Conservation (phyloP, 202 grass and related monocot genomes). For the Carex arenaria region DNA sequence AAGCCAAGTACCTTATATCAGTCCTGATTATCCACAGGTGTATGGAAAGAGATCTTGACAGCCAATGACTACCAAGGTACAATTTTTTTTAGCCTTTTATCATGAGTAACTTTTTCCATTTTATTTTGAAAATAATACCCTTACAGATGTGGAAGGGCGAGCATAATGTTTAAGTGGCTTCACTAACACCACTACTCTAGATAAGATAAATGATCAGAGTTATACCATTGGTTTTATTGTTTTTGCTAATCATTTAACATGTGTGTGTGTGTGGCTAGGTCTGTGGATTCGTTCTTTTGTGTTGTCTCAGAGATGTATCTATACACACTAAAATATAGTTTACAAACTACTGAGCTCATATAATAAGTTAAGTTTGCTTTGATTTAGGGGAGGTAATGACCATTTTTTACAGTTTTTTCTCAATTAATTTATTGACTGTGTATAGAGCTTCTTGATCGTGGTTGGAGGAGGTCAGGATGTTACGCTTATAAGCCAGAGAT, state of each 20-base stretch:
- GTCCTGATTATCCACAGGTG: slow-evolving; percentile 39
- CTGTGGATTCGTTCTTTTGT: not conserved
- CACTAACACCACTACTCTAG: not conserved
- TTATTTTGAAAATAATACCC: not conserved
- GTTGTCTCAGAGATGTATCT: not conserved
- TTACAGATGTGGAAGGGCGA: not conserved
- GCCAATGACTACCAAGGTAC: slow-evolving; percentile 93
- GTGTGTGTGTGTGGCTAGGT: not conserved
- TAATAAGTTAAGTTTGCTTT: slow-evolving; percentile 7
- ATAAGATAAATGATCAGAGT: not conserved
- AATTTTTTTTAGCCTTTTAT: not conserved
- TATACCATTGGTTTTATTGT: not conserved
- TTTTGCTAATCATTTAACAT: not conserved
- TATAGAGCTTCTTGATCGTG: slow-evolving; percentile 79
- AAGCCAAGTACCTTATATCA: not conserved
- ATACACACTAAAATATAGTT: not conserved
- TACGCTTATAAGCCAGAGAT: slow-evolving; percentile 98
- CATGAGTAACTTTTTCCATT: slow-evolving; percentile 2
- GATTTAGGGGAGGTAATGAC: slow-evolving; percentile 6
- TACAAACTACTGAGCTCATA: not conserved
- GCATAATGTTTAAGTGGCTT: not conserved
- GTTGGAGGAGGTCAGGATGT: slow-evolving; percentile 91
- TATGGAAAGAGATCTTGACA: slow-evolving; percentile 68
- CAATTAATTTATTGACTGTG: not conserved
- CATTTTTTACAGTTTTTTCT: not conserved